Conservation (phyloP, 2,329 filamentous ascomycete species). For the Dichotomopilus funicola region DNA sequence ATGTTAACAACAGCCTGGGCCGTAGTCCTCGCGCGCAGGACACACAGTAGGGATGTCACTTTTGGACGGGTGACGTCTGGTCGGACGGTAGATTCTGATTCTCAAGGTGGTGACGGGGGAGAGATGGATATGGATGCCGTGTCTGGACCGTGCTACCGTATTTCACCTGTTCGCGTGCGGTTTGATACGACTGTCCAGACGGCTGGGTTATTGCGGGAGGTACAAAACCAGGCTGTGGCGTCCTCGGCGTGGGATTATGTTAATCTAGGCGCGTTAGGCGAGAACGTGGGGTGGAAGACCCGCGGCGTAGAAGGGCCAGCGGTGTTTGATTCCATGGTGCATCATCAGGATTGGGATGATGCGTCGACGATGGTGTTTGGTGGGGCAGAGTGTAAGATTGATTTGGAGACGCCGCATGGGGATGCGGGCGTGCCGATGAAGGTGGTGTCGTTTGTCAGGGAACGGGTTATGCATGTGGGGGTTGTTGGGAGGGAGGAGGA, state of each 20-base stretch:
- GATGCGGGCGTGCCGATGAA: slow-evolving; percentile 38
- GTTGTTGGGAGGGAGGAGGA: slow-evolving; percentile 39
- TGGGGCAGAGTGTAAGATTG: slow-evolving; percentile 25
- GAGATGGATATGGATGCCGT: slow-evolving; percentile 28
- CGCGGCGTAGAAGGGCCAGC: slow-evolving; percentile 14
- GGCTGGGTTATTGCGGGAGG: slow-evolving; percentile 43
- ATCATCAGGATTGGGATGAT: slow-evolving; percentile 41
- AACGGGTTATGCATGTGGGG: slow-evolving; percentile 35
- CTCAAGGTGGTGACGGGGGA: slow-evolving; percentile 39
- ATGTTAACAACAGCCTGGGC: slow-evolving; percentile 64
- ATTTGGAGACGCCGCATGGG: slow-evolving; percentile 32
- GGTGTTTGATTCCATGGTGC: slow-evolving; percentile 52
- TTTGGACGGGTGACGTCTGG: slow-evolving; percentile 63
- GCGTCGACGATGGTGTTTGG: slow-evolving; percentile 39
- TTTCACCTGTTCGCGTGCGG: slow-evolving; percentile 55
- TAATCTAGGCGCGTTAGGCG: slow-evolving; percentile 46
- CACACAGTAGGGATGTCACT: slow-evolving; percentile 48
- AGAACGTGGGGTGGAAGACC: slow-evolving; percentile 36
- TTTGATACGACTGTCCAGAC: slow-evolving; percentile 37
- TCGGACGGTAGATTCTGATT: slow-evolving; percentile 47
- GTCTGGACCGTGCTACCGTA: slow-evolving; percentile 61
- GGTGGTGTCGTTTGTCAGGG: slow-evolving; percentile 38
- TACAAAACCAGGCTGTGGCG: slow-evolving; percentile 52
- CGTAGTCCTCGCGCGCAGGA: slow-evolving; percentile 53
- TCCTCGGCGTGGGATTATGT: slow-evolving; percentile 46